Evolutionary conservation across 148 eudicot species (phyloP).

Genomic region (Suaeda aralocaspica): DNA sequence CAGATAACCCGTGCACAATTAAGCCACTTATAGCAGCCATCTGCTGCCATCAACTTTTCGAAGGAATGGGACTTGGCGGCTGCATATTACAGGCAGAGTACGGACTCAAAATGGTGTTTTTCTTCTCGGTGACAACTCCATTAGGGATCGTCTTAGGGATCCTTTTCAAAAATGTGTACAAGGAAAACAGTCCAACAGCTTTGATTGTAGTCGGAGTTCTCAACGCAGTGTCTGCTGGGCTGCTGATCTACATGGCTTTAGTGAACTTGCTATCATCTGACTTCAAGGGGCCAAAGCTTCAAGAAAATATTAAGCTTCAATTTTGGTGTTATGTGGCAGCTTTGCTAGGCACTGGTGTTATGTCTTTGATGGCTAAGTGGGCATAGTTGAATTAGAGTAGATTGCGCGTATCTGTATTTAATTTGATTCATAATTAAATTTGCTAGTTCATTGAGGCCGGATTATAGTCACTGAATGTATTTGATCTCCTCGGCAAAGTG

Average conservation of each 20-base stretch:
- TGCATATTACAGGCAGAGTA: slow-evolving; percentile 61
- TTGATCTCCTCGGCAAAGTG: no score
- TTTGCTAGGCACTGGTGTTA: slow-evolving; percentile 28
- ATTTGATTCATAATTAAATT: no score
- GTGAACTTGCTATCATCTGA: slow-evolving; percentile 36
- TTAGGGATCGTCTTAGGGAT: slow-evolving; percentile 31
- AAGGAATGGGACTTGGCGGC: slow-evolving; percentile 90
- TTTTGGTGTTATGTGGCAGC: slow-evolving; percentile 12
- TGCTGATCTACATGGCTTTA: slow-evolving; percentile 39
- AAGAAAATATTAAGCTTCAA: slow-evolving; percentile 29
- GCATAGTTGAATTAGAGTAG: slow-evolving; percentile 8
- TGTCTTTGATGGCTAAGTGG: slow-evolving; percentile 34
- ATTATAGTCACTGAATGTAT: no score
- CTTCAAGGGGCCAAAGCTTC: slow-evolving; percentile 33
- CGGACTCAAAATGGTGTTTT: slow-evolving; percentile 28
- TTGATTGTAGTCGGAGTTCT: slow-evolving; percentile 30
- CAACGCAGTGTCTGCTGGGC: slow-evolving; percentile 30
- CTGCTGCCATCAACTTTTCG: slow-evolving; percentile 78
- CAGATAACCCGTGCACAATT: slow-evolving; percentile 66
- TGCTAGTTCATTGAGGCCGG: no score
- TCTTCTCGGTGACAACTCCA: slow-evolving; percentile 40
- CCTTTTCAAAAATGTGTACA: slow-evolving; percentile 22
- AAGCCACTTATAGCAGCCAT: slow-evolving; percentile 68
- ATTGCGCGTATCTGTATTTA: no score
- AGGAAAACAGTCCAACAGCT: slow-evolving; percentile 33